Percentiles rank a stretch among this genome's conserved stretches.
phyloP scores from a whole-genome alignment of 768 basidiomycete species.

The Auricularia sp. region DNA sequence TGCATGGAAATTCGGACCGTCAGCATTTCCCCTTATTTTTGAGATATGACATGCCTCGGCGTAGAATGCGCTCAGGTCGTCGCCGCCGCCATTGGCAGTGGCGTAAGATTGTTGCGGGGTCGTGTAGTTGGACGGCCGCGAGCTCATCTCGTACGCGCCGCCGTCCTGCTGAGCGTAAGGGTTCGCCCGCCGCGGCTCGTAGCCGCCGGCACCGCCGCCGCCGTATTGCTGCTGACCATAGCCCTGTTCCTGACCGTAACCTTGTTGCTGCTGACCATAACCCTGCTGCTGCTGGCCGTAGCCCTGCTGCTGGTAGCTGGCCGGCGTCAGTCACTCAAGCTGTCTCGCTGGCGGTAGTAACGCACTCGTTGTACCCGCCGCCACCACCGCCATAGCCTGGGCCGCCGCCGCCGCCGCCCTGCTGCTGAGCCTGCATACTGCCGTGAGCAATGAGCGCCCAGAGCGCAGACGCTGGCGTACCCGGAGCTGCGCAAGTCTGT shows the following conservation, averaged over 20 bases:
- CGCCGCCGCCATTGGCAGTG: neutral
- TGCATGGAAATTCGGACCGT: constrained; percentile 17
- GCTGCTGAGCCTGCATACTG: neutral
- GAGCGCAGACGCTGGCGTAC: neutral
- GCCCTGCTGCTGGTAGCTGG: neutral
- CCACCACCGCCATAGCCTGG: neutral
- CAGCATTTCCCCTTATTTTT: neutral
- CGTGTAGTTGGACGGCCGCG: neutral
- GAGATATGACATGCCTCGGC: neutral
- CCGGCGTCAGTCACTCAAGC: neutral
- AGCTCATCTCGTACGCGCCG: constrained; percentile 1
- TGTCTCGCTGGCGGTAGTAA: neutral
- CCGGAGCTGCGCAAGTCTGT: neutral
- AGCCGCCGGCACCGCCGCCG: neutral
- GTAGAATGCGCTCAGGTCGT: neutral
- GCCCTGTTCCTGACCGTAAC: neutral
- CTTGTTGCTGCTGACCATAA: neutral
- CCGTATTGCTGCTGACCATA: neutral
- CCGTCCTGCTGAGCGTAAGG: constrained; percentile 1
- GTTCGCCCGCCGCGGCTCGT: neutral
- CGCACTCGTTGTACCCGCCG: constrained; percentile 1
- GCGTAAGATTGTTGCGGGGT: neutral
- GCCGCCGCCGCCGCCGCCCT: neutral
- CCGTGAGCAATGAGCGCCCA: neutral
- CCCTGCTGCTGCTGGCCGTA: neutral